phyloP scores from a whole-genome alignment of 768 basidiomycete genomes.

The Amanita jacksonii region DNA sequence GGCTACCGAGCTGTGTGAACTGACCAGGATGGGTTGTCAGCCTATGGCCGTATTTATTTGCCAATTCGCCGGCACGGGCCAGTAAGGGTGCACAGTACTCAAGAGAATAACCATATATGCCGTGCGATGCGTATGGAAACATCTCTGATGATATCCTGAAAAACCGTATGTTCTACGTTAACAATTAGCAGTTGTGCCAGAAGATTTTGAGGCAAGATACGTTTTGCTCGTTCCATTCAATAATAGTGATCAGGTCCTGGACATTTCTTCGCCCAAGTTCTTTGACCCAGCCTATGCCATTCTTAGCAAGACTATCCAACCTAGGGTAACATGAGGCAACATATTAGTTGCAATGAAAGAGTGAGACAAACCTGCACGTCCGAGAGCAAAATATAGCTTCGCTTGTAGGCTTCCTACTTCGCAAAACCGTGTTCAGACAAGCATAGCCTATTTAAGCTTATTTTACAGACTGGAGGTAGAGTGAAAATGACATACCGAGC shows the following conservation, averaged over 20 bases:
- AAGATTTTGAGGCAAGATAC: constrained; percentile 19
- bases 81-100: constrained; percentile 56
- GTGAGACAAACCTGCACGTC: constrained; percentile 41
- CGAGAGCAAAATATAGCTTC: constrained; percentile 69
- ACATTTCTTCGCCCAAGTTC: constrained; percentile 71
- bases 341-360: too few species aligned
- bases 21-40: constrained; percentile 88
- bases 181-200: not conserved
- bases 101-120: constrained; percentile 70
- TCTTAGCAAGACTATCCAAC: constrained; percentile 69
- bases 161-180: constrained; percentile 60
- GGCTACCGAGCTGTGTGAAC: constrained; percentile 76
- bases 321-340: too few species aligned
- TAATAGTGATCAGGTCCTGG: constrained; percentile 59
- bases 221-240: constrained; percentile 89
- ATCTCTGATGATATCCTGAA: constrained; percentile 85
- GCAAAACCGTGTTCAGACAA: constrained; percentile 77
- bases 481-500: constrained; percentile 28
- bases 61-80: constrained; percentile 51
- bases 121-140: constrained; percentile 89
- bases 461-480: not conserved
- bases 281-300: constrained; percentile 76
- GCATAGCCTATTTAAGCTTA: constrained; percentile 49
- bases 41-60: constrained; percentile 63
- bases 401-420: constrained; percentile 55